Evolutionary conservation across 495 filamentous ascomycete species (phyloP), one percentile per base, ranked within the genome.

Genomic region (Peziza echinospora): DNA sequence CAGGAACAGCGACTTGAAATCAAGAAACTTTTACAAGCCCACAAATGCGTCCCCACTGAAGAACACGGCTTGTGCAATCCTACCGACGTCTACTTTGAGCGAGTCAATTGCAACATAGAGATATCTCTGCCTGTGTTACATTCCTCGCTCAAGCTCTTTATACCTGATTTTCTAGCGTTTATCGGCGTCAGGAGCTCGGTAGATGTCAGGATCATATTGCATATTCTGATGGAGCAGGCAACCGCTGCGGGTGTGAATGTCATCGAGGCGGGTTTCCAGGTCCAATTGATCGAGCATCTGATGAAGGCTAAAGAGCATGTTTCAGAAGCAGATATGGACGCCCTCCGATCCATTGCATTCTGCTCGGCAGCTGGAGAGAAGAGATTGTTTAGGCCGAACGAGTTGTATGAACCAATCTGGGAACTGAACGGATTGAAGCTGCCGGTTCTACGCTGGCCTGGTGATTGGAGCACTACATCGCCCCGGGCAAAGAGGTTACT

Each of bases 181-280:
- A 65, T 96, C 22, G 86, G 87, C 0, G 87, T 86, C 16, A 64
- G 76, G 21, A 76, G 77, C 53, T 96, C 89, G 0, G 75, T 99
- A 19, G 89, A 96, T 45, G 68, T 99, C 10, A 82, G 80, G 40
- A 83, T 92, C 19, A 84, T 99, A 17, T 94, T 96, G 53, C 78
- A 82, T 28, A 73, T 89, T 30, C 69, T 97, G 44, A 69, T 93
- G 54, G 62, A 69, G 3, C 53, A 61, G 21, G 53, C 60, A n/a
- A 45, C 57, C 37, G 61, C 51, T n/a, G 53, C 60, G 40, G 61
- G 65, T 16, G n/a, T n/a, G n/a, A n/a, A n/a, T n/a, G n/a, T n/a
- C n/a, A n/a, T n/a, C n/a, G n/a, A n/a, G n/a, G n/a, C n/a, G n/a
- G n/a, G n/a, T n/a, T n/a, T n/a, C n/a, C n/a, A n/a, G n/a, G n/a